Conservation (phyloP, 306 rosid species). For the Vigna nakashimae region DNA sequence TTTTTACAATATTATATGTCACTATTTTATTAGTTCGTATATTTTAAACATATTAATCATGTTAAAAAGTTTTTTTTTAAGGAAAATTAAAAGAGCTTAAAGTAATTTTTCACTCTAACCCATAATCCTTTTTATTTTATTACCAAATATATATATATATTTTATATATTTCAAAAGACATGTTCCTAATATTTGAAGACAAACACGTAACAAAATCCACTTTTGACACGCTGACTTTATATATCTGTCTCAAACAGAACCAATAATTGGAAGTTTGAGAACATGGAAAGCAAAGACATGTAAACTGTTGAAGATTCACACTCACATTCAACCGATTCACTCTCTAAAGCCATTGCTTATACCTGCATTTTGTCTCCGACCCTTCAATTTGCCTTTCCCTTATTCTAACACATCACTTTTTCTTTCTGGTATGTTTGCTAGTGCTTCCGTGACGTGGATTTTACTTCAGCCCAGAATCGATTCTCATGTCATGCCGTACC, state of each 20-base stretch:
- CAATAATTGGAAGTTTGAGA: background rate
- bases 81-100: background rate
- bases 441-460: constrained; percentile 26
- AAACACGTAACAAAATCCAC: background rate
- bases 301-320: constrained; percentile 14
- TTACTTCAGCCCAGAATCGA: constrained; percentile 44
- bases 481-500: constrained; percentile 31
- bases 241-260: background rate
- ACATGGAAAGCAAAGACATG: background rate
- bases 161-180: background rate
- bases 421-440: background rate
- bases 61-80: background rate
- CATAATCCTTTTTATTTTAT: background rate
- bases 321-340: background rate
- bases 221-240: constrained; percentile 5
- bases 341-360: background rate
- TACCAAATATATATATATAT: background rate
- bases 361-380: constrained; percentile 6
- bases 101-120: background rate
- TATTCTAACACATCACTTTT: background rate
- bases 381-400: background rate
- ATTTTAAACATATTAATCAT: too few relatives aligned
- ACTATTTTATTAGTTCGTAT: too few relatives aligned
- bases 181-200: background rate
- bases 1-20: too few relatives aligned